These are phyloP conservation scores for Yarrowia sp. DNA, from an alignment of 805 yeast genomes.

Conservation along the genomic window DNA sequence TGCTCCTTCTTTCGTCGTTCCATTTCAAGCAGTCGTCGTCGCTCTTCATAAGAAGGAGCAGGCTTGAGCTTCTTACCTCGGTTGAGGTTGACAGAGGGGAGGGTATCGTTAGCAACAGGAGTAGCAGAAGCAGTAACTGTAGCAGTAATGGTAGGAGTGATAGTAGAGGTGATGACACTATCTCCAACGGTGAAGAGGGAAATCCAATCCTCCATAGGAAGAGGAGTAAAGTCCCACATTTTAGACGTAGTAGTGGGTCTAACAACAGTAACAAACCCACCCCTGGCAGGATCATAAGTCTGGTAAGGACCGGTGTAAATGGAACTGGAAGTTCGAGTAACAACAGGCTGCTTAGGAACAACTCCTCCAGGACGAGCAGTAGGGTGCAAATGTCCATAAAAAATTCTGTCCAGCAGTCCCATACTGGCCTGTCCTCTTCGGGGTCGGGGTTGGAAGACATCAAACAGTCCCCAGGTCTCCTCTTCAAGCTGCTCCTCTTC, in stretches of 20 bases:
- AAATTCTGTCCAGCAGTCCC: not conserved
- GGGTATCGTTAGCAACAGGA: not conserved
- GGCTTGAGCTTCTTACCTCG: not conserved
- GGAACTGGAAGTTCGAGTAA: not conserved
- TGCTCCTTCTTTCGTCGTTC: slow-evolving; percentile 3
- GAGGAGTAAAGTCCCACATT: slow-evolving; percentile 6
- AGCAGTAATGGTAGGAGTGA: not conserved
- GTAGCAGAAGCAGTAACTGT: not conserved
- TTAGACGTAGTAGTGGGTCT: not conserved
- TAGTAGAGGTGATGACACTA: not conserved
- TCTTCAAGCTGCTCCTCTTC: not conserved
- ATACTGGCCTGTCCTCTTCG: not conserved
- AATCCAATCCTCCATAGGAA: slow-evolving; percentile 15
- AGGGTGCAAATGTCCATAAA: not conserved
- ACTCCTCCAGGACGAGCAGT: not conserved
- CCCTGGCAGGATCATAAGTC: not conserved
- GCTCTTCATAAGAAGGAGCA: not conserved
- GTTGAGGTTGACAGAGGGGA: not conserved
- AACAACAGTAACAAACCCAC: not conserved
- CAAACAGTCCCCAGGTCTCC: slow-evolving; percentile 13
- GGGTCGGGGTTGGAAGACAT: slow-evolving; percentile 8
- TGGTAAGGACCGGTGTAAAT: not conserved
- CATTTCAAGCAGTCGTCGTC: not conserved
- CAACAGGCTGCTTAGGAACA: too few species aligned
- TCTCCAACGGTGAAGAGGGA: not conserved